Percentiles rank a stretch among this genome's conserved stretches.
These are phyloP conservation scores for Petrea volubilis DNA, from an alignment of 257 asterid species.

Conservation along the genomic window DNA sequence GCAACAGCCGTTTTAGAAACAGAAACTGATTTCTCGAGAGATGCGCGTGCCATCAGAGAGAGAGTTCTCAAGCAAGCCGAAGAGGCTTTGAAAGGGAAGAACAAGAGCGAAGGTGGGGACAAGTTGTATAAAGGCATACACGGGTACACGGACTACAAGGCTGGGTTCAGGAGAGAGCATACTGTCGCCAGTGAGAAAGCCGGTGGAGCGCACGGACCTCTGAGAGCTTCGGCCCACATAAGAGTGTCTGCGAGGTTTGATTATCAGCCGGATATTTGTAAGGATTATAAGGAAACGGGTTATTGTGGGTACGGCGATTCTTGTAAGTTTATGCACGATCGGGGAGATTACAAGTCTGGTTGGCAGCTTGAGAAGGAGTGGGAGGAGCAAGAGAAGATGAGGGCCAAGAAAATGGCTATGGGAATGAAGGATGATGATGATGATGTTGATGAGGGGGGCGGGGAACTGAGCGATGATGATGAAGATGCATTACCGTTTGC, in stretches of 20 bases:
- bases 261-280: conserved; percentile 95
- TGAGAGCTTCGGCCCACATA: conserved; percentile 90
- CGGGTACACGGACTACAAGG: conserved; percentile 89
- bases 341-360: conserved; percentile 94
- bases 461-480: conserved; percentile 64
- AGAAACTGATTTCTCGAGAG: conserved; percentile 85
- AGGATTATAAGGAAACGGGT: conserved; percentile 94
- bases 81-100: conserved; percentile 69
- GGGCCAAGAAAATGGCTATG: conserved; percentile 65
- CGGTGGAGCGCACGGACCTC: conserved; percentile 93
- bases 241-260: conserved; percentile 95
- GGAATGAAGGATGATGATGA: conserved; percentile 58
- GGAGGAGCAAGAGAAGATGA: conserved; percentile 82
- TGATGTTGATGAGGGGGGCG: conserved; percentile 53
- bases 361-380: conserved; percentile 97
- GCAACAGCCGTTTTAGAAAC: conserved; percentile 90
- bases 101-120: conserved; percentile 49
- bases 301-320: conserved; percentile 98
- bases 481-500: conserved; percentile 84
- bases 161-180: conserved; percentile 91
- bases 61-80: conserved; percentile 73
- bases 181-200: conserved; percentile 91
- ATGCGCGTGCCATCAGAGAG: conserved; percentile 86
- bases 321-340: conserved; percentile 94
- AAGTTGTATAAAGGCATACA: conserved; percentile 76